A percentile compares a stretch with the other conserved stretches of the same genome.
Evolutionary conservation across 306 rosid genomes (phyloP).

Genomic region (Glycine tomentella): DNA sequence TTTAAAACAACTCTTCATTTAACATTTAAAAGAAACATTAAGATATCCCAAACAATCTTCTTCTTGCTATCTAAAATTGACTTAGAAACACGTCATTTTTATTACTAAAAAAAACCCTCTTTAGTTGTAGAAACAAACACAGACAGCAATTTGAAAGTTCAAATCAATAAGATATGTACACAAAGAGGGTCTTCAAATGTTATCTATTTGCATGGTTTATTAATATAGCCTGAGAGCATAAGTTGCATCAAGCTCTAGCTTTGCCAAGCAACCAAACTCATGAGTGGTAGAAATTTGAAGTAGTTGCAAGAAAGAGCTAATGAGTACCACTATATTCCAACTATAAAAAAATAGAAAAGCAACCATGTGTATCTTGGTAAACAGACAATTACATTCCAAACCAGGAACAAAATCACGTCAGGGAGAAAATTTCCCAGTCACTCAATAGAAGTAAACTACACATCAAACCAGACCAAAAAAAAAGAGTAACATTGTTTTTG

Average conservation of each 20-base stretch:
- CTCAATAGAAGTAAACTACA: constrained; percentile 9
- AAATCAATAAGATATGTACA: constrained; percentile 23
- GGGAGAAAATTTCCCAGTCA: not conserved
- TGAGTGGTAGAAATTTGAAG: constrained; percentile 11
- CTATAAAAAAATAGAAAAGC: constrained; percentile 3
- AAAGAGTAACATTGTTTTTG: not conserved
- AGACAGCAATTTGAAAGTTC: constrained; percentile 7
- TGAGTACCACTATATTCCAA: not conserved
- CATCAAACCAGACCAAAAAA: constrained; percentile 2
- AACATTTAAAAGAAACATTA: constrained; percentile 21
- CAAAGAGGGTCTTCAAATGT: constrained; percentile 18
- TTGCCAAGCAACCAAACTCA: constrained; percentile 41
- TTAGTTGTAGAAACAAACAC: constrained; percentile 6
- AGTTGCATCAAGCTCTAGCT: constrained; percentile 15
- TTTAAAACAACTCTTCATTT: constrained; percentile 14
- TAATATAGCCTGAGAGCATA: constrained; percentile 28
- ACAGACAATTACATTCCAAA: constrained; percentile 7
- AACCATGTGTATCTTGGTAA: not conserved
- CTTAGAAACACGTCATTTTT: constrained; percentile 23
- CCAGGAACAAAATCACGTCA: not conserved
- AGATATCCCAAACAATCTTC: constrained; percentile 30
- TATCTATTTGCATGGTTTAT: constrained; percentile 13
- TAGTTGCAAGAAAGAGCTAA: not conserved
- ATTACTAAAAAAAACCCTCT: not conserved
- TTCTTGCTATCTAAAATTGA: constrained; percentile 11